Base-by-base conservation (phyloP, 306 rosid genomes). In the Casuarina equisetifolia region DNA sequence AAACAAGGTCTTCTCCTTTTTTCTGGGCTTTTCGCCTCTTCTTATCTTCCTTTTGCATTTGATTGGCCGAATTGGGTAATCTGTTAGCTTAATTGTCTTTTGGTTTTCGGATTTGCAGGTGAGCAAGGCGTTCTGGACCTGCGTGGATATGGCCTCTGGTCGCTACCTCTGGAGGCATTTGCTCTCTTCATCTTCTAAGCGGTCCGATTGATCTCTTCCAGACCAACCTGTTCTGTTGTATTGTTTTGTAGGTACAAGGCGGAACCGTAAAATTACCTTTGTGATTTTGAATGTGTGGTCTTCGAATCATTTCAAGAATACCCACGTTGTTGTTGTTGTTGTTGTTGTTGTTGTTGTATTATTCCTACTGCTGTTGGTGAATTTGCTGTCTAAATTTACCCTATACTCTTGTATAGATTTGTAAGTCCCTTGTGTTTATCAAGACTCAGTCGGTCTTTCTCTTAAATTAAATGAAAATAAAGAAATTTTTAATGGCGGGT, bases 121-220 rank as follows among this genome's bases (percentile, higher is more conserved):
- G 73, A 46, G 88, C 43, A 82, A 83, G 36, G 91, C 85, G 82
- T 94, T 94, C 76, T 92, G 98, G 98, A 85, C 89, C 32, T 81
- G 82, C 35, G 95, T 94, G 59, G 98, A 94, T 74, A 94, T 92
- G 97, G 98, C 97, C 42, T 89, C 93, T 73, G 98, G 98, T 7
- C 94, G 97, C 75, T 92, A 94, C 72, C 90, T 94, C 48, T 94
- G 98, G 98, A 94, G 89, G 87, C 82, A 92, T 53, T 77, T 92
- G 88, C 87, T 85, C 16, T 81, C 96, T 0, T 57, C 88, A 45
- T 57, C 90, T 20, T 54, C 90, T 10, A 89, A 90, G 81, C 71
- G 57, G 43, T 80, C 92, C 3, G 84, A 79, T 75, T 92, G 90
- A 87, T 72, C 32, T 52, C 64, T 9, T 20, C 49, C 4, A 9